Percentiles rank a stretch among this genome's conserved stretches.
These are phyloP conservation scores for Amanita exitialis DNA, from an alignment of 768 basidiomycete genomes.

Conservation along the genomic window DNA sequence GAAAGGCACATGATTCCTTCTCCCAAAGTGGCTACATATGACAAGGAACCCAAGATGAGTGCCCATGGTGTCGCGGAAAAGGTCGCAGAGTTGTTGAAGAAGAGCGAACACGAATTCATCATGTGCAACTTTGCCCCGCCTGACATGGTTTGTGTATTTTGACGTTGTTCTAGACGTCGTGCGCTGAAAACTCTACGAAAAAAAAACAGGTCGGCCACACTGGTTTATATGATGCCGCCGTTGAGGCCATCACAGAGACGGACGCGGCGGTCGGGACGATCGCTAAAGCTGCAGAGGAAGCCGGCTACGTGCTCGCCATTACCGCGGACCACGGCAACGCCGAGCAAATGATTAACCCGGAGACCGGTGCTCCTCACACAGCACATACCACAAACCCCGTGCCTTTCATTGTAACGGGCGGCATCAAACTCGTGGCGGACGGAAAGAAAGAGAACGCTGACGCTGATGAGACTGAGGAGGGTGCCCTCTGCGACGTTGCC, in stretches of 20 bases:
- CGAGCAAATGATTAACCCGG: slow-evolving; percentile 83
- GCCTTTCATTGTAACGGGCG: slow-evolving; percentile 81
- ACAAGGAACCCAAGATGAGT: slow-evolving; percentile 85
- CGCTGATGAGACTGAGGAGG: slow-evolving; percentile 39
- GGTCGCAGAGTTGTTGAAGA: slow-evolving; percentile 77
- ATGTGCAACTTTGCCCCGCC: slow-evolving; percentile 99
- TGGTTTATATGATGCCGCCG: slow-evolving; percentile 84
- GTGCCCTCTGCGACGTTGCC: slow-evolving; percentile 84
- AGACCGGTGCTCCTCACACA: slow-evolving; percentile 82
- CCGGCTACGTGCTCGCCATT: slow-evolving; percentile 79
- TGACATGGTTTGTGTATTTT: slow-evolving; percentile 61
- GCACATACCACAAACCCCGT: slow-evolving; percentile 88
- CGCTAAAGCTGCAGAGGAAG: slow-evolving; percentile 74
- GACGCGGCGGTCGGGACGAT: slow-evolving; percentile 85
- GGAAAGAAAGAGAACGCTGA: slow-evolving; percentile 30
- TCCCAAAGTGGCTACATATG: slow-evolving; percentile 92
- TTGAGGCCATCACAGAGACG: slow-evolving; percentile 79
- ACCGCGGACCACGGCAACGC: slow-evolving; percentile 96
- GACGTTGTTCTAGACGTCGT: not conserved
- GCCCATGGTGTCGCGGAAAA: slow-evolving; percentile 83
- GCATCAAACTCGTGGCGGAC: slow-evolving; percentile 45
- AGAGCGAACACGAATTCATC: slow-evolving; percentile 70
- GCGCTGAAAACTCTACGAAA: not conserved
- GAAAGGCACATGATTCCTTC: slow-evolving; percentile 84
- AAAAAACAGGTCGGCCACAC: slow-evolving; percentile 80